Conservation (phyloP, 306 rosid genomes). For the Glycine soja region DNA sequence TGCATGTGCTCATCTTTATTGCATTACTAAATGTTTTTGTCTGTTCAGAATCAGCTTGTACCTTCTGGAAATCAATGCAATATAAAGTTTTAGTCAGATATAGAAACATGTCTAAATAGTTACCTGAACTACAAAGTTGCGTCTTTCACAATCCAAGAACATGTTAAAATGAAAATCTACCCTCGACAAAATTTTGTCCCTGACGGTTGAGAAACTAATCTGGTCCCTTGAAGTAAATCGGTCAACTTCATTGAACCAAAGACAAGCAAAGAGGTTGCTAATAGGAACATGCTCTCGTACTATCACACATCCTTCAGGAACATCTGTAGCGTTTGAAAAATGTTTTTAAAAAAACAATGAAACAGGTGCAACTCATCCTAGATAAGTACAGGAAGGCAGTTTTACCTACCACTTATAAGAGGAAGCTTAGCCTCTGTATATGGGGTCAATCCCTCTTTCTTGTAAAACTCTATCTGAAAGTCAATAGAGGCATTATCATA, state of each 20-base stretch:
- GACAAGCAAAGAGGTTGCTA: slow-evolving; percentile 91
- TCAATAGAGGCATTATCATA: slow-evolving; percentile 88
- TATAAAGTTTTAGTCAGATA: slow-evolving; percentile 10
- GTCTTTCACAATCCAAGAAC: slow-evolving; percentile 94
- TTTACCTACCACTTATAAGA: slow-evolving; percentile 82
- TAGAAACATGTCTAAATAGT: slow-evolving; percentile 10
- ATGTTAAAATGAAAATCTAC: slow-evolving; percentile 78
- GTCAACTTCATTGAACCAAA: slow-evolving; percentile 98
- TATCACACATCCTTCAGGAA: slow-evolving; percentile 97
- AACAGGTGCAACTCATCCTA: slow-evolving; percentile 30
- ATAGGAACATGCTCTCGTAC: slow-evolving; percentile 89
- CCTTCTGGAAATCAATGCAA: slow-evolving; percentile 12
- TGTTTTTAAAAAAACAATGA: background rate
- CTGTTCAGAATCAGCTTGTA: slow-evolving; percentile 12
- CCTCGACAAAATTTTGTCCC: slow-evolving; percentile 71
- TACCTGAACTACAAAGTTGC: slow-evolving; percentile 94
- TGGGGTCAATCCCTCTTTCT: slow-evolving; percentile 86
- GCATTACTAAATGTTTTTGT: slow-evolving; percentile 27
- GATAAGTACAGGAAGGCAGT: slow-evolving; percentile 44
- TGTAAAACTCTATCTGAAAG: slow-evolving; percentile 86
- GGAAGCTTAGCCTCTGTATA: slow-evolving; percentile 92
- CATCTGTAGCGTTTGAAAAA: slow-evolving; percentile 71
- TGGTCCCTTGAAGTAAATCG: slow-evolving; percentile 98
- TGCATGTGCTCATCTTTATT: slow-evolving; percentile 13
- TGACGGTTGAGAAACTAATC: slow-evolving; percentile 79